Base-by-base conservation (phyloP, 371 early-diverging fungal genomes). In the Mucor racemosus region DNA sequence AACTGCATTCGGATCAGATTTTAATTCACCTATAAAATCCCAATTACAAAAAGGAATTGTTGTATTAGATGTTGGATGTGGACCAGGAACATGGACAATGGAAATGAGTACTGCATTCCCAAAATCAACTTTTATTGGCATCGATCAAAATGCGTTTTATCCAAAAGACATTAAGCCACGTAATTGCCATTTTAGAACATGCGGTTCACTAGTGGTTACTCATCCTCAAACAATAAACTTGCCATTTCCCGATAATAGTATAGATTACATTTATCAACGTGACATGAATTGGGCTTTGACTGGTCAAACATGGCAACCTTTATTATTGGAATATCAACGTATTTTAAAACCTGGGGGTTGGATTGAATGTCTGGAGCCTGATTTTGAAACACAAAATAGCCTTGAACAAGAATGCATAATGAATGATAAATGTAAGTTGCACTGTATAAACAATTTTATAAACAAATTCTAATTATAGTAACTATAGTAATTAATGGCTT, bases 11-110 rank as follows among this genome's bases (percentile, higher is more conserved):
- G 73, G 77, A 19, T 72, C 73, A 14, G 83, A 82, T 35, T 82
- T 71, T 35, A 66, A 62, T 5, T 74, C 80, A 13, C 77, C 79
- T 3, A 59, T 78, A 35, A 74, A 67, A n/a, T 35, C 67, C 1
- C 44, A 63, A n/a, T 69, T 82, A n/a, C 73, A 80, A 31, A 72
- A 76, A 40, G 77, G 80, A 4, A 72, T 74, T 21, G 62, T 82
- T 1, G 83, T 78, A 0, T 54, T 82, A 15, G 83, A 82, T 44
- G 67, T 80, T 7, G 83, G 83, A 13, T 82, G 83, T 55, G 83
- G 83, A 0, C 71, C 80, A 6, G 83, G 78, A 3, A 80, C 79
- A 5, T 82, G 83, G 83, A 69, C 78, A 5, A 79, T 82, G 80
- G 80, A 80, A 60, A 78, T 82, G 80, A 72, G 74, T 15, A 76